These are phyloP conservation scores for Didymella pinodella DNA, from an alignment of 2,329 filamentous ascomycete genomes.

Conservation along the genomic window DNA sequence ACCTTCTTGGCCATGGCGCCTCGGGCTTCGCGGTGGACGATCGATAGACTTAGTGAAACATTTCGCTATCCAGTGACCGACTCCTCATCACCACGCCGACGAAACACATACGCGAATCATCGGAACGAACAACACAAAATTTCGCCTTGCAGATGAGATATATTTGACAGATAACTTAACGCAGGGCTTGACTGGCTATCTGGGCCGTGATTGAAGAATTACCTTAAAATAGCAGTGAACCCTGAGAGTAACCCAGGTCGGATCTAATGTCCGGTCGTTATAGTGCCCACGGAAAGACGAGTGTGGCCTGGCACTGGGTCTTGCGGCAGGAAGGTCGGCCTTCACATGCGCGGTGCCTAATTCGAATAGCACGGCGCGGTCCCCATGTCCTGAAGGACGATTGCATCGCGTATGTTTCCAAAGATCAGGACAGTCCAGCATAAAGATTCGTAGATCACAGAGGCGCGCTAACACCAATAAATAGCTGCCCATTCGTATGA, in stretches of 20 bases:
- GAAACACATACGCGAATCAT: slow-evolving; percentile 4
- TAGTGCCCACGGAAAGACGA: slow-evolving; percentile 1
- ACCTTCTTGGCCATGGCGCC: slow-evolving; percentile 9
- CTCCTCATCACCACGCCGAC: slow-evolving; percentile 4
- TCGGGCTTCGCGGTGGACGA: slow-evolving; percentile 3
- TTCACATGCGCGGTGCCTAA: not conserved
- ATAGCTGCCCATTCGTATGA: slow-evolving; percentile 54
- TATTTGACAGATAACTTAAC: slow-evolving; percentile 1
- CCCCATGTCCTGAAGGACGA: slow-evolving; percentile 4
- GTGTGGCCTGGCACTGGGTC: not conserved
- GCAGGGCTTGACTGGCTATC: not conserved
- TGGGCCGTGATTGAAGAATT: not conserved
- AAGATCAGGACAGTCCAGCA: not conserved
- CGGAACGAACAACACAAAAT: slow-evolving; percentile 4
- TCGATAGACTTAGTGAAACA: slow-evolving; percentile 12
- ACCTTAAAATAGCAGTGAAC: not conserved
- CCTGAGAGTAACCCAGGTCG: slow-evolving; percentile 1
- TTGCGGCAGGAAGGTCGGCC: not conserved
- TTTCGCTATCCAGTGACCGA: slow-evolving; percentile 3
- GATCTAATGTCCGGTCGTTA: slow-evolving; percentile 11
- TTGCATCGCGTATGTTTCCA: not conserved
- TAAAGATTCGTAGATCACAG: slow-evolving; percentile 28
- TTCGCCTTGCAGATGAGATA: slow-evolving; percentile 4
- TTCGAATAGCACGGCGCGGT: slow-evolving; percentile 11
- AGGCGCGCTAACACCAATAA: slow-evolving; percentile 51